Percentiles rank a stretch among this genome's conserved stretches.
Evolutionary conservation across 352 stramenopile genomes (phyloP).

Genomic region (Phytopythium delawarense): DNA sequence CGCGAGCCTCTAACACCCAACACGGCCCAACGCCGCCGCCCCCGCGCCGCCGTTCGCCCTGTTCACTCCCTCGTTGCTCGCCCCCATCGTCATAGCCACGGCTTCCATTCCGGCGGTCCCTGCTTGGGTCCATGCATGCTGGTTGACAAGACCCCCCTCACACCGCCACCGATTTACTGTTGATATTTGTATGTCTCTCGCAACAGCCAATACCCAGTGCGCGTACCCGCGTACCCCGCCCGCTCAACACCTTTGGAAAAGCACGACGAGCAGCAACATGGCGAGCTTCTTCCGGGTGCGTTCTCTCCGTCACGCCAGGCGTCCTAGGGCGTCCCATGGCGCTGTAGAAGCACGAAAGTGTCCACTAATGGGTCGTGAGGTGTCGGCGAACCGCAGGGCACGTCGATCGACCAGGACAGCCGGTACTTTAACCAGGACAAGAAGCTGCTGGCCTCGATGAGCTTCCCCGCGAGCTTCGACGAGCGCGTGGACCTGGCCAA

Average conservation of each 20-base stretch:
- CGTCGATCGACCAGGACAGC: conserved; percentile 74
- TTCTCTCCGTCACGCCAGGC: too few relatives aligned
- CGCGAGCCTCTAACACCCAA: not conserved
- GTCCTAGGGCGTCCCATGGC: too few relatives aligned
- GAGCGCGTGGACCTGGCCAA: conserved; percentile 84
- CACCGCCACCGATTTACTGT: too few relatives aligned
- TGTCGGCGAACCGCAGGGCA: conserved; percentile 27
- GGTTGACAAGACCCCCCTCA: too few relatives aligned
- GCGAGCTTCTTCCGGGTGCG: too few relatives aligned
- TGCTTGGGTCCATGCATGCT: too few relatives aligned
- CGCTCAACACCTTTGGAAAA: too few relatives aligned
- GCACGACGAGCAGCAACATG: too few relatives aligned
- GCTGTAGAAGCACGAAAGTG: too few relatives aligned
- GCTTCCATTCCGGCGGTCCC: not conserved
- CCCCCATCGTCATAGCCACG: not conserved
- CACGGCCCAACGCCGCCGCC: conserved; percentile 2
- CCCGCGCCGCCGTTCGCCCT: conserved; percentile 3
- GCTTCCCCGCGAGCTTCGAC: conserved; percentile 75
- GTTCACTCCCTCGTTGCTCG: not conserved
- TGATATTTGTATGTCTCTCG: not conserved
- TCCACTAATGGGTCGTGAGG: too few relatives aligned
- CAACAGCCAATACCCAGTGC: too few relatives aligned
- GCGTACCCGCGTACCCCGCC: too few relatives aligned
- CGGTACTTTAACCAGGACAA: conserved; percentile 86
- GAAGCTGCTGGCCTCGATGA: conserved; percentile 85